Conservation (phyloP, 257 asterid species). For the Solanum habrochaites region DNA sequence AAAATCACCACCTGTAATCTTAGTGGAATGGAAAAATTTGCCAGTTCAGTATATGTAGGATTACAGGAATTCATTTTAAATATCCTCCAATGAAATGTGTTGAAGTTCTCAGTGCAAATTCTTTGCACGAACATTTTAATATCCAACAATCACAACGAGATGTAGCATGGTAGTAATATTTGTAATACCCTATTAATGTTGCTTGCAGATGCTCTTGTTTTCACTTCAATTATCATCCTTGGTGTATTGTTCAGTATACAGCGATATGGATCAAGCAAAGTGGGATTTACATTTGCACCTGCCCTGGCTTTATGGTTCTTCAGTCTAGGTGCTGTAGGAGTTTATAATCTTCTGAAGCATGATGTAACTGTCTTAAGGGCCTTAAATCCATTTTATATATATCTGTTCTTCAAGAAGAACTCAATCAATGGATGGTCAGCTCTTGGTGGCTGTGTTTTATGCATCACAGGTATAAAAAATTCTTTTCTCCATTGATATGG, state of each 20-base stretch:
- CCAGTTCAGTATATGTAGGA: not conserved
- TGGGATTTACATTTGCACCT: slow-evolving; percentile 89
- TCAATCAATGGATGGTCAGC: slow-evolving; percentile 73
- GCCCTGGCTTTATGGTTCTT: slow-evolving; percentile 93
- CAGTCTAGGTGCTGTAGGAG: slow-evolving; percentile 75
- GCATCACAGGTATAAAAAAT: slow-evolving; percentile 68
- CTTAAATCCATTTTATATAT: slow-evolving; percentile 73
- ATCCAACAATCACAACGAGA: not conserved
- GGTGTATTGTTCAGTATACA: slow-evolving; percentile 82
- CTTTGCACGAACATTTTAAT: not conserved
- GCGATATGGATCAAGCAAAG: slow-evolving; percentile 80
- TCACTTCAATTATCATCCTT: slow-evolving; percentile 74
- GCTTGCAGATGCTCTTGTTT: slow-evolving; percentile 75
- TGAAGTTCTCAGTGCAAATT: not conserved
- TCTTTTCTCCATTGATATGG: not conserved
- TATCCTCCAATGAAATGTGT: not conserved
- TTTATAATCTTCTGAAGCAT: slow-evolving; percentile 66
- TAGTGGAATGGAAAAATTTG: not conserved
- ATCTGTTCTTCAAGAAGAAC: slow-evolving; percentile 70
- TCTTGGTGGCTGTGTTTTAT: slow-evolving; percentile 97
- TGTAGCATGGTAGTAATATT: not conserved
- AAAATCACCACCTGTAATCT: not conserved
- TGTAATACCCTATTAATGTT: not conserved
- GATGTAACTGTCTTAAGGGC: slow-evolving; percentile 67
- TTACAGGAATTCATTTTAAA: not conserved